Base-by-base conservation (phyloP, 495 filamentous ascomycete species). In the Copromyces sp. region DNA sequence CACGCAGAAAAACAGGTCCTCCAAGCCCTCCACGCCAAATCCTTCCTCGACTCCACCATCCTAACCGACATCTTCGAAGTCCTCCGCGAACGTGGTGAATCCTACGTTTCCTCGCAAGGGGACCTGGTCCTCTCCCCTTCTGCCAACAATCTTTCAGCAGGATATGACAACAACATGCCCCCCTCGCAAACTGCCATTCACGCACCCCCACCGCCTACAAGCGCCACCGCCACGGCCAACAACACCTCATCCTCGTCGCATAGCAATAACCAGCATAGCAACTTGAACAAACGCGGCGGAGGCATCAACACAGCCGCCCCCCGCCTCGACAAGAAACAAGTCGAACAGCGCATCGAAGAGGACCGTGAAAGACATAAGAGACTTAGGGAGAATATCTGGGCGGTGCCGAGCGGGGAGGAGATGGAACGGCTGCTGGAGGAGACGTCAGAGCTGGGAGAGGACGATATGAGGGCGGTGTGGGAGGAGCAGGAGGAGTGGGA, bases 291-390 rank as follows among this genome's bases (percentile, higher is more conserved):
- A 17, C 53, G 53, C 29, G 53, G 53, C 29, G 53, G 53, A 0
- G 53, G 53, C 3, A 35, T 65, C 29, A 65, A 65, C 29, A 65
- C 29, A 2, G 53, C 77, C 80, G 20, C 86, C 88, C 53, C 53
- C 6, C 53, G 53, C 71, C 83, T 94, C 14, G 94, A 98, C 77
- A 95, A 94, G 80, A 87, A 90, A 71, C 90, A 95, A 83, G 92
- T 97, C 42, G 94, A 98, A 82, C 94, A 98, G 83, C 82, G 95
- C 69, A 98, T 99, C 74, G 96, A 99, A 74, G 95, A 99, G 79
- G 95, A 99, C 81, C 86, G 95, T 9, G 96, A 99, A 80, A 86
- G 95, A 47, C 97, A 98, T 81, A 98, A 98, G 84, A 83, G 95
- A 44, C 83, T 92, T 73, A 81, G 95, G 17, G 95, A 99, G 80